Evolutionary conservation across 1,139 yeast genomes (phyloP).

Genomic region (Yamadazyma aaseri): DNA sequence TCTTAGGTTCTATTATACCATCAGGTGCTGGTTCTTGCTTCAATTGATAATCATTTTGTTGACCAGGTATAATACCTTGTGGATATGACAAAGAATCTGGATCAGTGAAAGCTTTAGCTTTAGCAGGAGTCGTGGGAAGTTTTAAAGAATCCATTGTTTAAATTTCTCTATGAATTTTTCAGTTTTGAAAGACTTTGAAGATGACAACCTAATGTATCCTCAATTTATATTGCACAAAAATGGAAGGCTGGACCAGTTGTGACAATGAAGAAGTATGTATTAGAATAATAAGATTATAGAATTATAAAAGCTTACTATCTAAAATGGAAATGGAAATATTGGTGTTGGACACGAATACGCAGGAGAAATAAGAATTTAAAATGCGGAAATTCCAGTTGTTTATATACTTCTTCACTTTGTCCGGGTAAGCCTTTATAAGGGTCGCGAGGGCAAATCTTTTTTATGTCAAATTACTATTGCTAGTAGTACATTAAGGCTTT

Average conservation of each 20-base stretch:
- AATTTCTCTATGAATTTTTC: neutral
- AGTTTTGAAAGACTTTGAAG: conserved; percentile 11
- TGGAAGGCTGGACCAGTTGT: too few species aligned
- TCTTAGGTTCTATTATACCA: conserved; percentile 39
- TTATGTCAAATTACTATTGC: too few species aligned
- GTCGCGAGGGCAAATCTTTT: too few species aligned
- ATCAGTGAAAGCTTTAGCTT: conserved; percentile 73
- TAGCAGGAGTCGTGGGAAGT: conserved; percentile 78
- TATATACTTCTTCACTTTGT: conserved; percentile 7
- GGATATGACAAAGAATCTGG: conserved; percentile 67
- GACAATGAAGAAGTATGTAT: too few species aligned
- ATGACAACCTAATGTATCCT: conserved; percentile 50
- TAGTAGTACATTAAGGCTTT: too few species aligned
- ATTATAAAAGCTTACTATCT: conserved; percentile 2
- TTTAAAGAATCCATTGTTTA: conserved; percentile 65
- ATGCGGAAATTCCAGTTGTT: conserved; percentile 10
- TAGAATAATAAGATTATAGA: conserved; percentile 3
- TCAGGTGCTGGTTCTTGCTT: conserved; percentile 30
- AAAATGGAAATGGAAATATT: neutral
- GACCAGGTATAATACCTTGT: conserved; percentile 38
- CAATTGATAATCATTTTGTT: conserved; percentile 13
- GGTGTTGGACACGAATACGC: neutral
- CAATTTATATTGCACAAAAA: conserved; percentile 5
- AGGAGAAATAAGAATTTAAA: neutral
- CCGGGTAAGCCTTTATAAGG: too few species aligned